Evolutionary conservation across 257 asterid species (phyloP).

Genomic region (Solanum dulcamara): DNA sequence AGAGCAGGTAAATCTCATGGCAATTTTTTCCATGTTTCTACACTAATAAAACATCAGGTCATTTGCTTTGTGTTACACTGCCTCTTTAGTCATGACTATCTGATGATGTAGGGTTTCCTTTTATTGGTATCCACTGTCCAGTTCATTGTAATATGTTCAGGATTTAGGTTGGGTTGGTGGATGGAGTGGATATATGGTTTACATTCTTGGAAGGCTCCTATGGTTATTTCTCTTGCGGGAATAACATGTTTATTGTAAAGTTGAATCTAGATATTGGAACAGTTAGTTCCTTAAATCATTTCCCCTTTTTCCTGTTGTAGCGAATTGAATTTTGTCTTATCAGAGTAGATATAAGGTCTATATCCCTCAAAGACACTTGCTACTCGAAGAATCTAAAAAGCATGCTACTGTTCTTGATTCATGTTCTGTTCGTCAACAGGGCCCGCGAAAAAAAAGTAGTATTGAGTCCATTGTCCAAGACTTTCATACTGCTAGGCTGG

Average conservation of each 20-base stretch:
- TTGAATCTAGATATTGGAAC: not conserved
- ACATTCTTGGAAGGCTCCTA: not conserved
- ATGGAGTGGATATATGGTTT: not conserved
- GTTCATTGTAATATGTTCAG: not conserved
- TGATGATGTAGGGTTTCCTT: not conserved
- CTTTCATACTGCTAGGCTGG: conserved; percentile 71
- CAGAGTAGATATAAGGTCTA: not conserved
- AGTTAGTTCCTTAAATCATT: not conserved
- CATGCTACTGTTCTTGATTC: not conserved
- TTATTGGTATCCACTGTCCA: not conserved
- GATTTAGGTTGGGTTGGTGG: not conserved
- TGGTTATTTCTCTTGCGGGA: not conserved
- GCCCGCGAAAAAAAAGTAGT: conserved; percentile 41
- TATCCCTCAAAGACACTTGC: not conserved
- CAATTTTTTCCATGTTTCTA: not conserved
- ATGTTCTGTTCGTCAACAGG: conserved; percentile 30
- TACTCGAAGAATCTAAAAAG: not conserved
- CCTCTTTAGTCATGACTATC: not conserved
- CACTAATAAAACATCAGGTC: not conserved
- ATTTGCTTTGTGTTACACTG: not conserved
- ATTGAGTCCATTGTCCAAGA: conserved; percentile 57
- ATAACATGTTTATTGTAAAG: not conserved
- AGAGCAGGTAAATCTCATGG: conserved; percentile 42
- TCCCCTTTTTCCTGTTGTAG: not conserved
- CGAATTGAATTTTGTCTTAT: not conserved